Evolutionary conservation across 768 basidiomycete genomes (phyloP).

Genomic region (Gelatoporia subvermispora): DNA sequence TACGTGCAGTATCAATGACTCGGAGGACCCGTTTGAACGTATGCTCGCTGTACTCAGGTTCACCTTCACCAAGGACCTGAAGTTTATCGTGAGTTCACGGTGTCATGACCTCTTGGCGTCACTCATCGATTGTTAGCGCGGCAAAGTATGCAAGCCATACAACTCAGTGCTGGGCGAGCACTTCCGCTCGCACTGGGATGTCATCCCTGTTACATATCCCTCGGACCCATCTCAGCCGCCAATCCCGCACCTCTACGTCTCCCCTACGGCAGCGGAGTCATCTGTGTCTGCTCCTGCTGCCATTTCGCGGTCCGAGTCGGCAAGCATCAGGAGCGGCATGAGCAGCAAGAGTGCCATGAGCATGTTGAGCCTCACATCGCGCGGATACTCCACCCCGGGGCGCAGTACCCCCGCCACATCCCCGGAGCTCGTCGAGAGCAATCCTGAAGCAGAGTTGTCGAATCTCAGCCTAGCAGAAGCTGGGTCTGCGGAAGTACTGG

Average conservation of each 20-base stretch:
- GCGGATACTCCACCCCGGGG: slow-evolving; percentile 38
- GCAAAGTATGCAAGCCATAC: slow-evolving; percentile 92
- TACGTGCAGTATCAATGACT: slow-evolving; percentile 77
- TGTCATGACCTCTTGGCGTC: background rate
- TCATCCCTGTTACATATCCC: slow-evolving; percentile 55
- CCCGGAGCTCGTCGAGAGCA: slow-evolving; percentile 39
- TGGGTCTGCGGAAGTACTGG: slow-evolving; percentile 23
- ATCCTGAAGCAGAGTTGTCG: slow-evolving; percentile 52
- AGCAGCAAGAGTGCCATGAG: slow-evolving; percentile 59
- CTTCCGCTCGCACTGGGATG: slow-evolving; percentile 85
- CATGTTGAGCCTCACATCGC: slow-evolving; percentile 42
- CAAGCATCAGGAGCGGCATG: slow-evolving; percentile 54
- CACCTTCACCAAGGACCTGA: slow-evolving; percentile 89
- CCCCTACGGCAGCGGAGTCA: slow-evolving; percentile 18
- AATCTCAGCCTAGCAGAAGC: slow-evolving; percentile 49
- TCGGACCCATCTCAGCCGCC: slow-evolving; percentile 43
- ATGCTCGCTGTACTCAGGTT: slow-evolving; percentile 92
- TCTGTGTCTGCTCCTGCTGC: slow-evolving; percentile 17
- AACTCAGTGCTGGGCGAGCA: slow-evolving; percentile 86
- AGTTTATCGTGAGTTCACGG: slow-evolving; percentile 65
- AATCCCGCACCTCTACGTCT: slow-evolving; percentile 38
- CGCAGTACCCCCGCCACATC: slow-evolving; percentile 55
- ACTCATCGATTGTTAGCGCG: slow-evolving; percentile 48
- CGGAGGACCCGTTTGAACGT: slow-evolving; percentile 86
- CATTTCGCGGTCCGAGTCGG: slow-evolving; percentile 39